Evolutionary conservation across 2,329 filamentous ascomycete species (phyloP).

Genomic region (Chalaropsis thielavioides): DNA sequence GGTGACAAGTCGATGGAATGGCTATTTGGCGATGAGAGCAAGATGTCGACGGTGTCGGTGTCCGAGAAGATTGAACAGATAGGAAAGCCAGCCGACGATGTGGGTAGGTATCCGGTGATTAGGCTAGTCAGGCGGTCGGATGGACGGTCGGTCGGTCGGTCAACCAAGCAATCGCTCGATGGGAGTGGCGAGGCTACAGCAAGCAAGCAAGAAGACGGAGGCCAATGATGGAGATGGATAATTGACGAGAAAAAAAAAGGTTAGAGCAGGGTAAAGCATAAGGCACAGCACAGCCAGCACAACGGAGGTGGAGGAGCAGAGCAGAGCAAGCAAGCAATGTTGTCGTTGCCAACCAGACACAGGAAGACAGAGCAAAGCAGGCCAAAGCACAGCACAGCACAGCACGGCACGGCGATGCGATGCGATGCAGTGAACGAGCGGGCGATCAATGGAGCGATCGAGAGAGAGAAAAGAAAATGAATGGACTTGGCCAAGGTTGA

Average conservation of each 20-base stretch:
- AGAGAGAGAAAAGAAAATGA: background rate
- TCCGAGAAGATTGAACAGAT: background rate
- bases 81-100: background rate
- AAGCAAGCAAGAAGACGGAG: background rate
- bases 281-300: background rate
- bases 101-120: background rate
- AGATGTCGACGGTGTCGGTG: background rate
- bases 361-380: background rate
- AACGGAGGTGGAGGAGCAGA: background rate
- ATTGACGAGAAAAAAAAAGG: constrained; percentile 7
- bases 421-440: background rate
- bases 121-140: background rate
- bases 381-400: background rate
- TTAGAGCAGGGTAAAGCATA: background rate
- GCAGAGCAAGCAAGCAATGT: background rate
- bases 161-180: background rate
- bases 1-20: background rate
- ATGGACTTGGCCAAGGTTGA: background rate
- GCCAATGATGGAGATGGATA: background rate
- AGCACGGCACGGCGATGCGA: background rate
- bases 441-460: background rate
- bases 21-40: background rate
- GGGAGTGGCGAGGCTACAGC: background rate
- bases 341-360: background rate
- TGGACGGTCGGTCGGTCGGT: background rate